Base-by-base conservation (phyloP, 164 flowering plant genomes). In the Litsea cubeba region DNA sequence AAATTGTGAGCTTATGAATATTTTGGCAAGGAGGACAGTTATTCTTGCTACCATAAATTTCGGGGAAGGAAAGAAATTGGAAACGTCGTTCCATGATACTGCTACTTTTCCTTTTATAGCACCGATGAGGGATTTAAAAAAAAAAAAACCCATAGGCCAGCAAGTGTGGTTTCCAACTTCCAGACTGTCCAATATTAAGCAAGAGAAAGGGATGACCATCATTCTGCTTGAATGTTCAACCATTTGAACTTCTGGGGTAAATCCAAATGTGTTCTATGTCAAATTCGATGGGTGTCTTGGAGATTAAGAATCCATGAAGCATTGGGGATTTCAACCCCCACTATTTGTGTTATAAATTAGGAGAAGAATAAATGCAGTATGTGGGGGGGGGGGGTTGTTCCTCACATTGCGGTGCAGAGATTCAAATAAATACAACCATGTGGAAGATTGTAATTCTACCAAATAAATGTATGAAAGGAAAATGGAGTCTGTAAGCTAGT, bases 291-390 rank as follows among this genome's bases (percentile, higher is more conserved):
- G 60, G 18, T 12, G 7, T 12, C 12, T 54, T 54, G 60, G 20
- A 54, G 12, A 50, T 30, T 2, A 25, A 28, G 35, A 68, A 62
- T 22, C 64, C 26, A 23, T 15, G 73, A 72, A 77, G 72, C 68
- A 67, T 54, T 22, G 57, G 63, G 58, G 71, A 46, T 26, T 70
- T 73, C 17, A 73, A 20, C 12, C 18, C 18, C 12, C 15, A 51
- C 28, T 0, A 20, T 60, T 77, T 17, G 70, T 62, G 63, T 77
- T 74, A 72, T 72, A 74, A 77, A 54, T 74, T 71, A 73, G 77
- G 74, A 32, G 58, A 73, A 50, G 69, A 69, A 80, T 74, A 30
- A 77, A 46, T 24, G 40, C 20, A 46, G 14, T 12, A 63, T 67
- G n/a, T 51, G 65, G 76, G 73, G 35, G n/a, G n/a, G n/a, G n/a